Evolutionary conservation across 1,284 basidiomycete species (phyloP).

Genomic region (Athelia sp.): DNA sequence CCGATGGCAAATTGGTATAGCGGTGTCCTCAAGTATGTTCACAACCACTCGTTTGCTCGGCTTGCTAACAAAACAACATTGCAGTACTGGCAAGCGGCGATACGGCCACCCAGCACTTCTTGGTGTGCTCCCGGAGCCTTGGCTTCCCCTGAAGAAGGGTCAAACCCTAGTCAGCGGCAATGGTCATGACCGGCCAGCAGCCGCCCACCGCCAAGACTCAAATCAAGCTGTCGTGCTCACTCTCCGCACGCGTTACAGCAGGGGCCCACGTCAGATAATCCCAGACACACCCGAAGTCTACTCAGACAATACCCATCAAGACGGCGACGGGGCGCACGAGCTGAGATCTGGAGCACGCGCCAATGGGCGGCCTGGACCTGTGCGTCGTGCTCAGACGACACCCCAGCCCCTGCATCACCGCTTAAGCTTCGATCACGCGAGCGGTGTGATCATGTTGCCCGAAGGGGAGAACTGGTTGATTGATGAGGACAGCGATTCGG

Average conservation of each 20-base stretch:
- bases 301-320: constrained; percentile 1
- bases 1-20: constrained; percentile 92
- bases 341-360: constrained; percentile 8
- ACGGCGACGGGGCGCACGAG: constrained; percentile 7
- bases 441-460: constrained; percentile 81
- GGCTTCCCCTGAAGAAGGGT: constrained; percentile 83
- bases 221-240: constrained; percentile 72
- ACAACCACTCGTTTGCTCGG: background rate
- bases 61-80: constrained; percentile 2
- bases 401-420: constrained; percentile 42
- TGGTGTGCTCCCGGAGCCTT: constrained; percentile 84
- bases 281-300: background rate
- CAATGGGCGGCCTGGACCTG: constrained; percentile 18
- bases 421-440: constrained; percentile 73
- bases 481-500: constrained; percentile 40
- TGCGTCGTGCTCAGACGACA: constrained; percentile 15
- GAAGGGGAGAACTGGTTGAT: constrained; percentile 69
- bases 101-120: constrained; percentile 91
- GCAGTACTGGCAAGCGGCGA: constrained; percentile 76
- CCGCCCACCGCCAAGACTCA: constrained; percentile 30
- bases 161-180: constrained; percentile 61
- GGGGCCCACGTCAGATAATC: constrained; percentile 22
- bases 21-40: constrained; percentile 76
- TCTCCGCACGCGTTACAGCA: constrained; percentile 61
- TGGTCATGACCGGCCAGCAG: constrained; percentile 27